Evolutionary conservation across 768 basidiomycete species (phyloP), one percentile per base, ranked within the genome.

Genomic region (Cyclocybe cylindracea): DNA sequence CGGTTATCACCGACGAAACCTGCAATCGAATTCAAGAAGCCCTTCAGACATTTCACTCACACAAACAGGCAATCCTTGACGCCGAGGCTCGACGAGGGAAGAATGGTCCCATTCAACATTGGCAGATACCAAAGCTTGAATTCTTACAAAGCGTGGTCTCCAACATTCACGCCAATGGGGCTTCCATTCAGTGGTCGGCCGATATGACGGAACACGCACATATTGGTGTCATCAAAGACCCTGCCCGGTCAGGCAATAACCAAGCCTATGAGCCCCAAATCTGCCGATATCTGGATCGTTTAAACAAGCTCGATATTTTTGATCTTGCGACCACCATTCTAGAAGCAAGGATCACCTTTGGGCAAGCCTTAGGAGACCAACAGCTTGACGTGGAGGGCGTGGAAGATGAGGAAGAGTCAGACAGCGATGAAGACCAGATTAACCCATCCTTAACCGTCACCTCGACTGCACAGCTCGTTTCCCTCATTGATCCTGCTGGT

Each of bases 71-170:
- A 2, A 70, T 78, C 34, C 62, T n/a, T 14, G n/a, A n/a, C n/a
- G n/a, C n/a, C n/a, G n/a, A n/a, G n/a, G n/a, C n/a, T n/a, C n/a
- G n/a, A n/a, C n/a, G 39, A 16, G 69, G 70, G 16, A 61, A 62
- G 39, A 53, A 62, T 4, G 48, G 18, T 13, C 47, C 61, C 1
- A 67, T 73, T 19, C 32, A 68, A 6, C 53, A 76, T 47, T 78
- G 68, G 59, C 44, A 67, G 10, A 77, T 79, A 36, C 75, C 71
- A 1, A 80, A 80, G 54, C 66, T 76, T 6, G 71, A 74, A 46
- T 55, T 72, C 10, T 53, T 74, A 14, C 71, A 73, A 16, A 69
- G 64, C 35, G 62, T 76, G 4, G 39, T 51, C 2, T 14, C 45
- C 0, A 70, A 61, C 45, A 70, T 70, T n/a, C 43, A 43, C 2